Conservation (phyloP, 1,284 basidiomycete species). For the Inonotus obliquus region DNA sequence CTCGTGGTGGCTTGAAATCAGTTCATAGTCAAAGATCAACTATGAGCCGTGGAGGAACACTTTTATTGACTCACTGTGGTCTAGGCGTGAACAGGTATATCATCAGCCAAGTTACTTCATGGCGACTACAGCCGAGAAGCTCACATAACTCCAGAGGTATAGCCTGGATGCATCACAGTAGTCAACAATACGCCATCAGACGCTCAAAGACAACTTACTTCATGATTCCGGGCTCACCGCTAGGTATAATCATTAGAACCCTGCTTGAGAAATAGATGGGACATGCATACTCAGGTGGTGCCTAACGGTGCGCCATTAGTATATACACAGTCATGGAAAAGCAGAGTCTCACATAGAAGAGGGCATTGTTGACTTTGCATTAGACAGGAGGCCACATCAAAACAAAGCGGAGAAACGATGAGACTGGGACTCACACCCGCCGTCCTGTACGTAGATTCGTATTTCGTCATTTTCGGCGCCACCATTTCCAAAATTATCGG, state of each 20-base stretch:
- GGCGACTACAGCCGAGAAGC: slow-evolving; percentile 10
- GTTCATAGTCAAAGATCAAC: too few species aligned
- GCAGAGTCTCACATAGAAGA: slow-evolving; percentile 30
- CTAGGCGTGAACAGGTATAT: too few species aligned
- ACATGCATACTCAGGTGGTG: slow-evolving; percentile 1
- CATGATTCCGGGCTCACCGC: slow-evolving; percentile 35
- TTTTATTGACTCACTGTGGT: too few species aligned
- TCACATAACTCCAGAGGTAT: slow-evolving; percentile 39
- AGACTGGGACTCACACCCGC: not conserved
- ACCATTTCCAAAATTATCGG: slow-evolving; percentile 39
- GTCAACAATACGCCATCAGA: not conserved
- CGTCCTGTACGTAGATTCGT: slow-evolving; percentile 36
- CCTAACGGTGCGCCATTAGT: not conserved
- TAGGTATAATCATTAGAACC: slow-evolving; percentile 15
- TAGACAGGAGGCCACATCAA: not conserved
- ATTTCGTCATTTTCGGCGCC: slow-evolving; percentile 38
- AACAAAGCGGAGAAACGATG: not conserved
- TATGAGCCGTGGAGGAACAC: too few species aligned
- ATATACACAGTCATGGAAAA: not conserved
- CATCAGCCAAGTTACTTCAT: too few species aligned
- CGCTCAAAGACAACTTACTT: not conserved
- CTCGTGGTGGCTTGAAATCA: slow-evolving; percentile 31
- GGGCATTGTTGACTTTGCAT: slow-evolving; percentile 36
- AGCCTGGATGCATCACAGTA: slow-evolving; percentile 25
- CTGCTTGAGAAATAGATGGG: not conserved